These are phyloP conservation scores for Candida coquimbonensis DNA, from an alignment of 805 yeast species.

Conservation along the genomic window DNA sequence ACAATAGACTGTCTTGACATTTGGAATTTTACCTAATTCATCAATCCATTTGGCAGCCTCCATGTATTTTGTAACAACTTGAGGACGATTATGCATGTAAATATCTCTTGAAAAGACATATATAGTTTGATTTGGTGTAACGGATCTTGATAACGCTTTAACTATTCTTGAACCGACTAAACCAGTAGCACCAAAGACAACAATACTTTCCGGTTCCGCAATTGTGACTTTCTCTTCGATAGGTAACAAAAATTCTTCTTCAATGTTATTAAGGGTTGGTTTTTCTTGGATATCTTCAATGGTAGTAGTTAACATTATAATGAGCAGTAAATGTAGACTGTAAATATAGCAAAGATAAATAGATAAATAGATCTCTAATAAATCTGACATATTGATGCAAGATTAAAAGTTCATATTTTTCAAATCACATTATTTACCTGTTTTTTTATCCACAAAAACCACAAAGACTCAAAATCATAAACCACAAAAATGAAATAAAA, in stretches of 20 bases:
- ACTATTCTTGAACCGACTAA: slow-evolving; percentile 10
- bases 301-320: too few relatives aligned
- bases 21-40: slow-evolving; percentile 8
- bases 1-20: slow-evolving; percentile 10
- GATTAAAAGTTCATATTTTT: too few relatives aligned
- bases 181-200: slow-evolving; percentile 15
- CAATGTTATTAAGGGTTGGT: not conserved
- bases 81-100: slow-evolving; percentile 5
- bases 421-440: too few relatives aligned
- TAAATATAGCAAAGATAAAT: too few relatives aligned
- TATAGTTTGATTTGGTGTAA: slow-evolving; percentile 2
- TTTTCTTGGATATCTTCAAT: too few relatives aligned
- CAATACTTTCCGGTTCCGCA: slow-evolving; percentile 3
- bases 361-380: too few relatives aligned
- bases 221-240: not conserved
- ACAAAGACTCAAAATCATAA: too few relatives aligned
- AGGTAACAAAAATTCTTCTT: not conserved
- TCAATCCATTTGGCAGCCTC: slow-evolving; percentile 11
- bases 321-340: too few relatives aligned
- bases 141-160: slow-evolving; percentile 7
- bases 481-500: too few relatives aligned
- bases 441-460: too few relatives aligned
- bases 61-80: slow-evolving; percentile 6
- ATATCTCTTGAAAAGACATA: slow-evolving; percentile 8
- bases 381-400: too few relatives aligned